phyloP scores from a whole-genome alignment of 2,329 filamentous ascomycete species.

The Arthrobotrys iridis region DNA sequence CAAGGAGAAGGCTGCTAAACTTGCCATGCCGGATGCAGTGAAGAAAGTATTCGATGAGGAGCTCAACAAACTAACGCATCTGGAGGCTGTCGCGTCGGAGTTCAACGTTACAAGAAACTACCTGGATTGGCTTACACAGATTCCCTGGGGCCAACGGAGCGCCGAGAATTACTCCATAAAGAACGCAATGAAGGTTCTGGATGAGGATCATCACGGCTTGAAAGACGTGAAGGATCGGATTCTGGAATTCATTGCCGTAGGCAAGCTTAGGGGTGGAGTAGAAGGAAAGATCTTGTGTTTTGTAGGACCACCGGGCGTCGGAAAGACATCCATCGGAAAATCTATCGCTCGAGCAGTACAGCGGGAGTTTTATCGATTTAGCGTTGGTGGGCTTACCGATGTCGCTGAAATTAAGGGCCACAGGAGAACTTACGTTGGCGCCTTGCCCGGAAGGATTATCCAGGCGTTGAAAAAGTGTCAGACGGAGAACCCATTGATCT shows the following conservation, averaged over 20 bases:
- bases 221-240: constrained; percentile 99
- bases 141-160: constrained; percentile 95
- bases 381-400: constrained; percentile 93
- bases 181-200: constrained; percentile 86
- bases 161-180: constrained; percentile 96
- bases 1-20: constrained; percentile 89
- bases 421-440: constrained; percentile 93
- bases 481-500: constrained; percentile 94
- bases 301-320: constrained; percentile 91
- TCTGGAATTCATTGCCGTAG: constrained; percentile 96
- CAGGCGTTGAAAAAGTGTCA: constrained; percentile 99
- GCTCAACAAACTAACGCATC: constrained; percentile 92
- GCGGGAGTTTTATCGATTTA: constrained; percentile 97
- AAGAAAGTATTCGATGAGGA: constrained; percentile 99
- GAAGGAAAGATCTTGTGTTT: constrained; percentile 99
- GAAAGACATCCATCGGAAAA: constrained; percentile 98
- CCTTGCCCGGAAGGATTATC: constrained; percentile 93
- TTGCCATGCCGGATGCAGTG: constrained; percentile 96
- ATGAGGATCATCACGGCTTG: constrained; percentile 95
- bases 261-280: constrained; percentile 94
- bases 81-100: constrained; percentile 94
- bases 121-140: constrained; percentile 97
- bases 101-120: constrained; percentile 99
- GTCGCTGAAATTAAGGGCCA: constrained; percentile 99
- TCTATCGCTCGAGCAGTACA: constrained; percentile 95